Base-by-base conservation (phyloP, 2,329 filamentous ascomycete genomes). In the Aspergillus terreus region DNA sequence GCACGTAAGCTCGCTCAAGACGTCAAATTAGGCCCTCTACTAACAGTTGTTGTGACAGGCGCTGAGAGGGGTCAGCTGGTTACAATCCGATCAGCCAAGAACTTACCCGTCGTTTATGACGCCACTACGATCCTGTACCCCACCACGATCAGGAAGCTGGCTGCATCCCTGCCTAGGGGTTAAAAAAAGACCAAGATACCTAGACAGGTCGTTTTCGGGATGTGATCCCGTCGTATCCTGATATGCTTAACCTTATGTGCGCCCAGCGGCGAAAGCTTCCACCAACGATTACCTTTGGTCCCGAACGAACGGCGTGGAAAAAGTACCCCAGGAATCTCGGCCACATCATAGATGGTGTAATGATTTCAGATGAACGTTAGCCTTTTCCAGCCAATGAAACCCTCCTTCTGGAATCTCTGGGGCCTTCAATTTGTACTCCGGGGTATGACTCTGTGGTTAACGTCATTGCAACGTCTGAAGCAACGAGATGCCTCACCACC, bases 271-370 rank as follows among this genome's bases (percentile, higher is more conserved):
- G 27, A 30, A 30, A 10, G 27, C 10, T 30, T 30, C 27, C 27
- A 5, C 27, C 27, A 30, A 30, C 27, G 27, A 30, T 11, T 11
- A 30, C 7, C 7, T 11, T 30, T 9, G 27, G 27, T 30, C 27
- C 27, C 27, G 27, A 30, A 10, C 27, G 27, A 5, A 30, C 27
- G 27, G 27, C 27, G 7, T 30, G 7, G 14, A 14, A 15, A 38
- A 38, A 7, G 35, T 38, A 38, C 35, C 35, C 35, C 35, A 14
- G 12, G 35, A 6, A 38, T 38, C 35, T 38, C 35, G 35, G 19
- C 40, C 40, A 44, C 49, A 43, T 44, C 47, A 49, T 49, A 36
- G 30, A 49, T 49, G 40, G 19, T 49, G 47, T 36, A 49, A 44
- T 49, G 40, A 25, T 32, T 41, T 41, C 36, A 48, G 23, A 42